Percentiles rank a stretch among this genome's conserved stretches.
phyloP scores from a whole-genome alignment of 2,329 filamentous ascomycete genomes.

The Trichoderma hamatum region DNA sequence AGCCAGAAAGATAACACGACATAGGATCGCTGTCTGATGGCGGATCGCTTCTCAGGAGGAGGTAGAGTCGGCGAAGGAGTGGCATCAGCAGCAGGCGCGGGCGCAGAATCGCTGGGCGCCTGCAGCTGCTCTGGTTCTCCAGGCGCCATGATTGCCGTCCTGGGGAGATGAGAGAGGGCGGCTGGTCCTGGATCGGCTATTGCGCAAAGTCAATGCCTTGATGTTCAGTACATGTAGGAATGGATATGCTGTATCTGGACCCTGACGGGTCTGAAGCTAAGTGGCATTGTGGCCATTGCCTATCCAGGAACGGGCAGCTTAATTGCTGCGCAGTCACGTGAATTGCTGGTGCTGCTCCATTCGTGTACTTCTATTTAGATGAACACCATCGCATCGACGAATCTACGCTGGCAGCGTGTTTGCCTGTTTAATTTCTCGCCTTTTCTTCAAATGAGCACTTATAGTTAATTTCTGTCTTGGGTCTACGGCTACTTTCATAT shows the following conservation, averaged over 20 bases:
- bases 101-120: constrained; percentile 30
- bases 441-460: not conserved
- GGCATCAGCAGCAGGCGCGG: constrained; percentile 31
- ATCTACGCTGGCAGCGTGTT: not conserved
- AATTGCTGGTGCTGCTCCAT: not conserved
- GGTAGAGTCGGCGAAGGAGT: constrained; percentile 51
- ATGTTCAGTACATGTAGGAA: not conserved
- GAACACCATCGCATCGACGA: not conserved
- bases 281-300: constrained; percentile 9
- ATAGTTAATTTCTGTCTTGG: not conserved
- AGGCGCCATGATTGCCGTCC: constrained; percentile 26
- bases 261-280: constrained; percentile 4
- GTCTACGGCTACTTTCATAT: not conserved
- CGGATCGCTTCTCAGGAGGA: constrained; percentile 76
- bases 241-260: not conserved
- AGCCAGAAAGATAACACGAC: constrained; percentile 91
- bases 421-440: not conserved
- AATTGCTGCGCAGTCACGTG: constrained; percentile 20
- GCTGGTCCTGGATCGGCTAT: not conserved
- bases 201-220: constrained; percentile 1
- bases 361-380: not conserved
- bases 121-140: constrained; percentile 25
- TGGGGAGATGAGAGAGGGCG: not conserved
- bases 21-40: constrained; percentile 68
- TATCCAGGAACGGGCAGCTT: not conserved